phyloP scores from a whole-genome alignment of 257 asterid genomes.

The Petrea volubilis region DNA sequence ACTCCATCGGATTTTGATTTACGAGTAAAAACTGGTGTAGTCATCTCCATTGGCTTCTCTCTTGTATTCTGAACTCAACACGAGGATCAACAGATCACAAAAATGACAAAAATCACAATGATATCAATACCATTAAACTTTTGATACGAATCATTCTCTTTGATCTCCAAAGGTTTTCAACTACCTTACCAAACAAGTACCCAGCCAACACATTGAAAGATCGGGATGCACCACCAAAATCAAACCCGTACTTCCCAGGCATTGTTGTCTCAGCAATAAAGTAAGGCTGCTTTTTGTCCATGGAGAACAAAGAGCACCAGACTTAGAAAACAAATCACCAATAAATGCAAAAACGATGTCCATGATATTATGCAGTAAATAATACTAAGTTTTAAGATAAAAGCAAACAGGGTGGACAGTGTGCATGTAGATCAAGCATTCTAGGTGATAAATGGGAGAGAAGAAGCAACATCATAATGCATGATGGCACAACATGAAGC shows the following conservation, averaged over 20 bases:
- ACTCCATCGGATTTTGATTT: conserved; percentile 53
- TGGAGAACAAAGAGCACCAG: conserved; percentile 8
- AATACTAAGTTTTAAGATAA: background rate
- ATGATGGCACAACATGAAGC: background rate
- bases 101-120: background rate
- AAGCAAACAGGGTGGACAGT: background rate
- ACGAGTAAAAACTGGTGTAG: conserved; percentile 79
- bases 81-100: background rate
- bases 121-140: background rate
- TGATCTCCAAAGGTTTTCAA: conserved; percentile 21
- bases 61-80: conserved; percentile 55
- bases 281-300: conserved; percentile 53
- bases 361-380: background rate
- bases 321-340: conserved; percentile 7
- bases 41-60: conserved; percentile 83
- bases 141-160: background rate
- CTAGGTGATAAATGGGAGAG: background rate
- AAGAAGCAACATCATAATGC: background rate
- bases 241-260: conserved; percentile 86
- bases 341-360: background rate
- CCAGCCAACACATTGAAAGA: conserved; percentile 81
- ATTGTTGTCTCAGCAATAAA: conserved; percentile 82
- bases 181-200: conserved; percentile 98
- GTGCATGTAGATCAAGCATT: background rate
- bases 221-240: conserved; percentile 70